These are phyloP conservation scores for Colletotrichum melonis DNA, from an alignment of 2,329 filamentous ascomycete species.

Conservation along the genomic window DNA sequence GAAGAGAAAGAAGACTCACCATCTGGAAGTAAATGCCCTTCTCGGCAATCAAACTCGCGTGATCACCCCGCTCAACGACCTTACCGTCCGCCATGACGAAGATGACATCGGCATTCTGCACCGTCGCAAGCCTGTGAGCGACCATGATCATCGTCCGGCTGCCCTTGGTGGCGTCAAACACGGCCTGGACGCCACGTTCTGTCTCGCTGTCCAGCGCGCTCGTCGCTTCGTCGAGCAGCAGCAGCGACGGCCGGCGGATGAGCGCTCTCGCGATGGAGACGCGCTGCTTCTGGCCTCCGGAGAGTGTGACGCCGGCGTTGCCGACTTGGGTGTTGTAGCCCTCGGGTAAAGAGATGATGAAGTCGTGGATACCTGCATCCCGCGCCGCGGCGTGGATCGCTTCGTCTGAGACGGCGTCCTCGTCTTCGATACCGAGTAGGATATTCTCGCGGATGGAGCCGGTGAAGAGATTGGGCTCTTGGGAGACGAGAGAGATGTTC, in stretches of 20 bases:
- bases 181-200: slow-evolving; percentile 30
- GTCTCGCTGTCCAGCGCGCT: slow-evolving; percentile 33
- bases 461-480: slow-evolving; percentile 55
- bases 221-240: slow-evolving; percentile 30
- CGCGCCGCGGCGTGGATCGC: slow-evolving; percentile 39
- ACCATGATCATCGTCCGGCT: slow-evolving; percentile 46
- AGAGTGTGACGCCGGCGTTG: slow-evolving; percentile 45
- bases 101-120: slow-evolving; percentile 55
- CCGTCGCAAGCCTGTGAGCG: slow-evolving; percentile 55
- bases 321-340: slow-evolving; percentile 61
- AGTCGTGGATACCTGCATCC: slow-evolving; percentile 74
- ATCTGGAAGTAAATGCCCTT: slow-evolving; percentile 32
- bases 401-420: slow-evolving; percentile 24
- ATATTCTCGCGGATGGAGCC: slow-evolving; percentile 48
- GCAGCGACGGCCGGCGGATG: slow-evolving; percentile 23
- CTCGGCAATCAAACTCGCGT: slow-evolving; percentile 26
- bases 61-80: slow-evolving; percentile 48
- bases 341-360: slow-evolving; percentile 73
- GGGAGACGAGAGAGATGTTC: slow-evolving; percentile 53
- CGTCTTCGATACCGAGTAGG: slow-evolving; percentile 36
- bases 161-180: slow-evolving; percentile 30
- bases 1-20: slow-evolving; percentile 4
- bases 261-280: slow-evolving; percentile 54
- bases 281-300: slow-evolving; percentile 68
- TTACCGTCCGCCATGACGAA: slow-evolving; percentile 55